Base-by-base conservation (phyloP, 2,329 filamentous ascomycete genomes). In the Zasmidium citrigriseum region DNA sequence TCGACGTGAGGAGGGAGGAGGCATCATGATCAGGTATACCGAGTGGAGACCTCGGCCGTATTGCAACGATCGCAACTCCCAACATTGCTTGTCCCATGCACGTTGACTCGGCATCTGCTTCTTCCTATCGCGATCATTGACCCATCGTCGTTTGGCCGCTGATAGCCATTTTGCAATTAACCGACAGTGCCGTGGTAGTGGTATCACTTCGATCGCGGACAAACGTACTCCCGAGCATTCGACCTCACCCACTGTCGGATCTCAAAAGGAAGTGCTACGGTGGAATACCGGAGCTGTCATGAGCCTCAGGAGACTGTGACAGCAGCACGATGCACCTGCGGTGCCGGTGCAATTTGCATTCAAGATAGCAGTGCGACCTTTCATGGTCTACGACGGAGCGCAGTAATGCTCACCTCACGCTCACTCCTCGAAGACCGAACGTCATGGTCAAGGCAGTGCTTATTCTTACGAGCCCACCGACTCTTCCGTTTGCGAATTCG, bases 31-130 rank as follows among this genome's bases (percentile, higher is more conserved):
- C 21, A 20, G 21, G 22, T 24, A 34, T 24, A 27, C 14, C 41
- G 25, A 22, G 52, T 46, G 52, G 41, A 44, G 38, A 46, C 52
- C 23, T 54, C 52, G 52, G 52, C 38, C 21, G 10, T 54, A n/a
- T 41, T 29, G 14, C 46, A 44, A 20, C 7, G 21, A 46, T 23
- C 52, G 38, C 25, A 21, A 20, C 18, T 9, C 34, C 34, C 34
- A 52, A 34, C 25, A 16, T 24, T 20, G 52, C 52, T 54, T 54
- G 52, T 46, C 52, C 5, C 18, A 27, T 54, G 52, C 20, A 18
- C 48, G 38, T 25, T 52, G 50, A 22, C 50, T 52, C 50, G 47
- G 34, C 34, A 41, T 41, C 34, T 16, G 14, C 34, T 11, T n/a
- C 34, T 41, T n/a, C 12, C 34, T n/a, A 41, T 41, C 34, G 34